These are phyloP conservation scores for Penicillium canescens DNA, from an alignment of 495 filamentous ascomycete species.

Conservation along the genomic window DNA sequence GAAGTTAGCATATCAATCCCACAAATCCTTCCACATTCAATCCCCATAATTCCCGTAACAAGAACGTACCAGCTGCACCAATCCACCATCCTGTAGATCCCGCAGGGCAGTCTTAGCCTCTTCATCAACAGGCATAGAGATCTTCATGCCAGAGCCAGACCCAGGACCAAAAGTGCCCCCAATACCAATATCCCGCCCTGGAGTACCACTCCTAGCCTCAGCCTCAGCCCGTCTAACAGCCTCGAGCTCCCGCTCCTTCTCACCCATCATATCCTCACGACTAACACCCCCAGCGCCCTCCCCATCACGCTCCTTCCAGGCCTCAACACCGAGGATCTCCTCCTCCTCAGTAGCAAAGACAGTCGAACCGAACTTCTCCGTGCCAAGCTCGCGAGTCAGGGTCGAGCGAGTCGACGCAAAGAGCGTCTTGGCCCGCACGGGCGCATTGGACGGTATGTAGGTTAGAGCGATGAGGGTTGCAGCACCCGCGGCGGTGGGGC, in stretches of 20 bases:
- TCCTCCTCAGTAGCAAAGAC: slow-evolving; percentile 77
- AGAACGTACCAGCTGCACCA: slow-evolving; percentile 79
- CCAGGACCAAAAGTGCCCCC: slow-evolving; percentile 57
- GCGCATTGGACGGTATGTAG: slow-evolving; percentile 86
- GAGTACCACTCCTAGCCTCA: slow-evolving; percentile 71
- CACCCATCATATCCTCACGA: slow-evolving; percentile 72
- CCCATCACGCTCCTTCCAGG: slow-evolving; percentile 77
- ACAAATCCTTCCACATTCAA: slow-evolving; percentile 3
- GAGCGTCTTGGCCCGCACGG: slow-evolving; percentile 93
- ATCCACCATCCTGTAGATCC: slow-evolving; percentile 53
- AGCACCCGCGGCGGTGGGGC: slow-evolving; percentile 49
- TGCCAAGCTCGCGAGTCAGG: slow-evolving; percentile 81
- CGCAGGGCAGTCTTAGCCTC: slow-evolving; percentile 66
- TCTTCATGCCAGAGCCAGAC: slow-evolving; percentile 55
- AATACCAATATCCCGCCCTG: slow-evolving; percentile 52
- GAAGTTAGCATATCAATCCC: slow-evolving; percentile 29
- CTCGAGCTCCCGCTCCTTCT: slow-evolving; percentile 79
- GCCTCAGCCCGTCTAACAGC: slow-evolving; percentile 80
- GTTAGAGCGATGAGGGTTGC: slow-evolving; percentile 70
- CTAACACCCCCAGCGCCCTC: slow-evolving; percentile 39
- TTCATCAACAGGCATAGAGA: slow-evolving; percentile 67
- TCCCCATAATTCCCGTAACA: slow-evolving; percentile 3
- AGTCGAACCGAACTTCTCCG: slow-evolving; percentile 81
- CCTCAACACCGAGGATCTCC: slow-evolving; percentile 60
- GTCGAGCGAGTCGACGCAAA: slow-evolving; percentile 88